Evolutionary conservation across 2,329 filamentous ascomycete species (phyloP).

Genomic region (Alternaria burnsii): DNA sequence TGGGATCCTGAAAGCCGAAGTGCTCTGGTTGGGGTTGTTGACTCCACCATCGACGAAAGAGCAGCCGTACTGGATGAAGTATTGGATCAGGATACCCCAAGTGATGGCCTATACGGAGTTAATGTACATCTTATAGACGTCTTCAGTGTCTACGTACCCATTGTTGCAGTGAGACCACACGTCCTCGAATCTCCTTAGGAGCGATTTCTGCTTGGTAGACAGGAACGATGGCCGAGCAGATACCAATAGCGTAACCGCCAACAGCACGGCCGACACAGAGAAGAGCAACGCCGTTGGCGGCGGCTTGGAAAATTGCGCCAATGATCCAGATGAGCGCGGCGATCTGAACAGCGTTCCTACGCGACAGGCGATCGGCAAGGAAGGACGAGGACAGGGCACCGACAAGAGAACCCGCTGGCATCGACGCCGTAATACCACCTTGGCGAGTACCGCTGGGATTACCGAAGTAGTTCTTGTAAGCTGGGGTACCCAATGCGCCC

Average conservation of each 20-base stretch:
- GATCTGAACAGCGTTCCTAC: constrained; percentile 55
- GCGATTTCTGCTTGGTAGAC: constrained; percentile 91
- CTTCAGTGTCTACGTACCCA: neutral
- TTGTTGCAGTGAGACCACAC: constrained; percentile 68
- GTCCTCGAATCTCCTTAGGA: constrained; percentile 58
- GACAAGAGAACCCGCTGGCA: constrained; percentile 60
- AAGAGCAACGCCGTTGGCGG: constrained; percentile 50
- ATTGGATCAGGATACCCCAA: constrained; percentile 64
- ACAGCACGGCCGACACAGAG: constrained; percentile 70
- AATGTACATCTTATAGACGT: neutral
- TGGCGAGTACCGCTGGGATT: constrained; percentile 46
- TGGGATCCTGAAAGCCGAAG: constrained; percentile 52
- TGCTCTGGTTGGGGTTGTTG: constrained; percentile 54
- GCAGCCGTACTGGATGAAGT: constrained; percentile 72
- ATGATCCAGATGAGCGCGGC: constrained; percentile 58
- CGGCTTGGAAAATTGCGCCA: constrained; percentile 53
- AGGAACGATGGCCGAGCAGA: constrained; percentile 89
- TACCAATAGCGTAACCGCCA: constrained; percentile 85
- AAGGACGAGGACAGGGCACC: constrained; percentile 58
- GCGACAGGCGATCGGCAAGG: constrained; percentile 57
- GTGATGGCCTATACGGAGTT: constrained; percentile 67
- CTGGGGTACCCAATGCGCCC: constrained; percentile 50
- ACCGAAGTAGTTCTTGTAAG: constrained; percentile 51
- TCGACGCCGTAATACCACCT: constrained; percentile 58
- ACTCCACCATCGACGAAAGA: constrained; percentile 61